phyloP scores from a whole-genome alignment of 352 stramenopile species.

The Globisporangium mamillatum region DNA sequence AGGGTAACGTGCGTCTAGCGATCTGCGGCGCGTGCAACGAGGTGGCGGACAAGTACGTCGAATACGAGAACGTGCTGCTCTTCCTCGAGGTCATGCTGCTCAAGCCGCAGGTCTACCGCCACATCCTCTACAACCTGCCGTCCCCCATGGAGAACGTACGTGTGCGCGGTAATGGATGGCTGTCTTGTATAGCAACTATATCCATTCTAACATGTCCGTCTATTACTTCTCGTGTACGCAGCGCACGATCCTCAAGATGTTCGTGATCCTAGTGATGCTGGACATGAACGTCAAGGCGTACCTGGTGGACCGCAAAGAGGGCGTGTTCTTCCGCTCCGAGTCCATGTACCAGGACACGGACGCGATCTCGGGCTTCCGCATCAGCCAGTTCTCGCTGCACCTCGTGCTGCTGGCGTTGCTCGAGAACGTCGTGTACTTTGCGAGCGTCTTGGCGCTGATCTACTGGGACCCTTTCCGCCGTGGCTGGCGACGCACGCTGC shows the following conservation, averaged over 20 bases:
- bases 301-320: conserved; percentile 61
- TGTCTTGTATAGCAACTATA: not conserved
- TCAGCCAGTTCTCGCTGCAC: conserved; percentile 79
- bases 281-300: conserved; percentile 88
- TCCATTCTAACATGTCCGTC: not conserved
- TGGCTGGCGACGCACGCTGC: conserved; percentile 36
- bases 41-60: conserved; percentile 86
- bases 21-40: conserved; percentile 70
- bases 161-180: not conserved
- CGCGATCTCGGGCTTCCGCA: conserved; percentile 46
- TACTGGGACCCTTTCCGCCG: conserved; percentile 50
- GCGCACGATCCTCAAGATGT: conserved; percentile 69
- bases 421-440: conserved; percentile 69
- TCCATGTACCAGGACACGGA: conserved; percentile 54
- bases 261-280: conserved; percentile 76
- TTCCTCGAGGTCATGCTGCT: conserved; percentile 86
- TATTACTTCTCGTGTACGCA: conserved; percentile 4
- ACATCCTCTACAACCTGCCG: conserved; percentile 80
- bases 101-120: conserved; percentile 82
- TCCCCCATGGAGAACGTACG: conserved; percentile 34
- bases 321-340: conserved; percentile 52
- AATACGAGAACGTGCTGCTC: conserved; percentile 83
- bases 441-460: conserved; percentile 43
- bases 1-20: conserved; percentile 77
- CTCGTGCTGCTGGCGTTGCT: conserved; percentile 67